Conservation (phyloP, 1,284 basidiomycete genomes). For the Melampsora larici-populina region DNA sequence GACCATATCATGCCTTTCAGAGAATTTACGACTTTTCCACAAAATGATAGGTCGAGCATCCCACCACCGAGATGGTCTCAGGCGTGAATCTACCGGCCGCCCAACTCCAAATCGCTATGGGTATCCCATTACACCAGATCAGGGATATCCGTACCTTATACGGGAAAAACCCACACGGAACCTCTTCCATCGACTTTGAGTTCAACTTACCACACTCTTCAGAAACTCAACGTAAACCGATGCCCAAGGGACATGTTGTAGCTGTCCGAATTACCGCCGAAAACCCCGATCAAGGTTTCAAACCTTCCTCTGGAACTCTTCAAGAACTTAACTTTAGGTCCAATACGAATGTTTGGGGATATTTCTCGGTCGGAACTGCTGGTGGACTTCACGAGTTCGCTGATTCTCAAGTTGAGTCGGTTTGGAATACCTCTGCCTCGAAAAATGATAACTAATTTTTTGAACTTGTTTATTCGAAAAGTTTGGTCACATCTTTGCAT, state of each 20-base stretch:
- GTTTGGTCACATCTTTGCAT: conserved; percentile 99
- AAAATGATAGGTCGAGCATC: conserved; percentile 54
- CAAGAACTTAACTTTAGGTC: conserved; percentile 99
- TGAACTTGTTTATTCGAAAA: conserved; percentile 59
- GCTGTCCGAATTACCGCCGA: conserved; percentile 99
- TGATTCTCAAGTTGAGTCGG: conserved; percentile 51
- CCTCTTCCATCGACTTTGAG: conserved; percentile 94
- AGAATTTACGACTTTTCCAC: not conserved
- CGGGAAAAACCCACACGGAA: conserved; percentile 80
- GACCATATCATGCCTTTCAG: not conserved
- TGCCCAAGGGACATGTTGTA: conserved; percentile 96
- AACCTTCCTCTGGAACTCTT: conserved; percentile 92
- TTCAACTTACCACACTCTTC: conserved; percentile 81
- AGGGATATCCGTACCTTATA: conserved; percentile 94
- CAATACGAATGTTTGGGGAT: conserved; percentile 96
- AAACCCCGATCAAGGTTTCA: conserved; percentile 99
- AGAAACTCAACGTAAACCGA: conserved; percentile 87
- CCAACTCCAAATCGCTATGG: conserved; percentile 97
- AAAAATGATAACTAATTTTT: not conserved
- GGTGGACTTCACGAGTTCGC: conserved; percentile 99
- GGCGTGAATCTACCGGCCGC: conserved; percentile 97
- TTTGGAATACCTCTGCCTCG: too few species aligned
- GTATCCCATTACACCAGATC: conserved; percentile 91
- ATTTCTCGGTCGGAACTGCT: conserved; percentile 93
- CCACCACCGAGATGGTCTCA: conserved; percentile 98